phyloP scores from a whole-genome alignment of 179 eudicot genomes.

The Heliamphora pulchella region DNA sequence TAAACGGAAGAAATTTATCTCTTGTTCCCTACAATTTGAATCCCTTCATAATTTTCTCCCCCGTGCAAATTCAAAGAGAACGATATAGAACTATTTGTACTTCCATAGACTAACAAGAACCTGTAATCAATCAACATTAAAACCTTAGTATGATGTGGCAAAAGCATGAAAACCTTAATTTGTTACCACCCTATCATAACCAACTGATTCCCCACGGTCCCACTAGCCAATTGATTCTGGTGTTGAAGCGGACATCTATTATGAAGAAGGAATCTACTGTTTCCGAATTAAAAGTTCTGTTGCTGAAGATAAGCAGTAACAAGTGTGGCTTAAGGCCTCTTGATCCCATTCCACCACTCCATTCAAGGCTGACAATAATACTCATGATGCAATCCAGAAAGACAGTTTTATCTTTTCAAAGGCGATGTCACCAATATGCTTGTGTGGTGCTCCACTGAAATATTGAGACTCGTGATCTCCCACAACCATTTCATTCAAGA shows the following conservation, averaged over 20 bases:
- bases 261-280: neutral
- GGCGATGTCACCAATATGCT: neutral
- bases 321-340: neutral
- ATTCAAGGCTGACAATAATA: neutral
- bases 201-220: too few species aligned
- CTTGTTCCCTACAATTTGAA: too few species aligned
- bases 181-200: too few species aligned
- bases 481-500: conserved; percentile 2
- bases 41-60: too few species aligned
- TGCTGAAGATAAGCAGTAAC: neutral
- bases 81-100: neutral
- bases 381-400: neutral
- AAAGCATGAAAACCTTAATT: too few species aligned
- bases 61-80: neutral
- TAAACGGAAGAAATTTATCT: too few species aligned
- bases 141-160: too few species aligned
- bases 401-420: too few species aligned
- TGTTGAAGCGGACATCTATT: neutral
- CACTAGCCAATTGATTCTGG: conserved; percentile 1
- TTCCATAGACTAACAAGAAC: neutral
- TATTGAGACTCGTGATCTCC: neutral
- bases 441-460: neutral
- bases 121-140: neutral
- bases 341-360: neutral
- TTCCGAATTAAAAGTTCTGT: neutral